A percentile compares a stretch with the other conserved stretches of the same genome.
Evolutionary conservation across 192 early-diverging fungal genomes (phyloP).

Genomic region (Nowakowskiella sp.): DNA sequence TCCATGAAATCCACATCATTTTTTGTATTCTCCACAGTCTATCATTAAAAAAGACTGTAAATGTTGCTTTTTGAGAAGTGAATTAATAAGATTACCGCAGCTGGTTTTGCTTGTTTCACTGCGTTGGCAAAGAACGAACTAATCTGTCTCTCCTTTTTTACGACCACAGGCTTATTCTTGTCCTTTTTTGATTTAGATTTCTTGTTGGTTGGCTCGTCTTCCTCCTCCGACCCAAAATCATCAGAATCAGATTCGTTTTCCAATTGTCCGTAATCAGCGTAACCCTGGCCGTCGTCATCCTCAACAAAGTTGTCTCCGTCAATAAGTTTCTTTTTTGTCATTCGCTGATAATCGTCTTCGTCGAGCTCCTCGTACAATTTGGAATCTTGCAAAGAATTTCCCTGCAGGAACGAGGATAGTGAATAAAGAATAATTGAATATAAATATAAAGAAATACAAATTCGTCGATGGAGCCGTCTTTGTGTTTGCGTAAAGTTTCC

Average conservation of each 20-base stretch:
- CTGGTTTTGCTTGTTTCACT: neutral
- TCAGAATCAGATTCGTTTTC: slow-evolving; percentile 1
- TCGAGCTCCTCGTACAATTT: no score
- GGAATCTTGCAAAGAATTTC: no score
- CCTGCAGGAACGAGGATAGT: no score
- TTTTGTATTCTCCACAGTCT: no score
- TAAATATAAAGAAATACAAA: no score
- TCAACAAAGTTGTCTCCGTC: slow-evolving; percentile 3
- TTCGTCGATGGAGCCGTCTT: no score
- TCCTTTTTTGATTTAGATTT: neutral
- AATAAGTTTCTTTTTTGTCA: no score
- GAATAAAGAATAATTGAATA: no score
- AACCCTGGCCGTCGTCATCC: slow-evolving; percentile 8
- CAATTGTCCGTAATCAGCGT: slow-evolving; percentile 7
- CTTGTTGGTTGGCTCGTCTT: neutral
- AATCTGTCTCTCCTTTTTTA: slow-evolving; percentile 5
- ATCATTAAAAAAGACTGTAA: slow-evolving; percentile 1
- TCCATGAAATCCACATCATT: no score
- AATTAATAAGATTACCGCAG: neutral
- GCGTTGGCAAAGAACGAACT: neutral
- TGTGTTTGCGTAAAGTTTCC: no score
- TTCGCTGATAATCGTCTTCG: no score
- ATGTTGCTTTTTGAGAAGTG: neutral
- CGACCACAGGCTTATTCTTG: neutral
- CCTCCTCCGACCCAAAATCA: neutral